Conservation (phyloP, 2,329 filamentous ascomycete species). For the Parasarocladium wereldwijsianum region DNA sequence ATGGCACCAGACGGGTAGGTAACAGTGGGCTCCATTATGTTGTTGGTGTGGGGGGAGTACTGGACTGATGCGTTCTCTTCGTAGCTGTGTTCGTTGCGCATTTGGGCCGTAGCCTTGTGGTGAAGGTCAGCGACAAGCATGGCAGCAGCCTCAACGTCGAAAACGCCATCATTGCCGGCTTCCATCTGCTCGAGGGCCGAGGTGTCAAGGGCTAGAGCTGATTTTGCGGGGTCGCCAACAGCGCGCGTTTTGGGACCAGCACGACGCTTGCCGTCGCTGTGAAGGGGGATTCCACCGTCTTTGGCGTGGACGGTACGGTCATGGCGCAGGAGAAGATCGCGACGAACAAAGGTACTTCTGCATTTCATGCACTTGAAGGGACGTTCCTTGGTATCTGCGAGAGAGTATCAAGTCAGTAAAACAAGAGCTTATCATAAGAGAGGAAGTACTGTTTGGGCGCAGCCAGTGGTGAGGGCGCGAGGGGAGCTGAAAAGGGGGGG, state of each 20-base stretch:
- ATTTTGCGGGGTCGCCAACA: slow-evolving; percentile 54
- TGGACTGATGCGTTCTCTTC: slow-evolving; percentile 47
- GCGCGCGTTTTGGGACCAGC: slow-evolving; percentile 53
- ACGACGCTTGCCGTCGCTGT: slow-evolving; percentile 86
- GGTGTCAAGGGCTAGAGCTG: slow-evolving; percentile 65
- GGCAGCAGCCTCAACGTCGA: slow-evolving; percentile 92
- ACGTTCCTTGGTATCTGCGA: slow-evolving; percentile 86
- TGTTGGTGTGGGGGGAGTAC: slow-evolving; percentile 56
- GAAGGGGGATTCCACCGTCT: slow-evolving; percentile 84
- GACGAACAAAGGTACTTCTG: slow-evolving; percentile 92
- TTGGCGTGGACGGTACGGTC: slow-evolving; percentile 98
- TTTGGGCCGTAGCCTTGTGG: slow-evolving; percentile 74
- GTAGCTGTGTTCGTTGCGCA: slow-evolving; percentile 42
- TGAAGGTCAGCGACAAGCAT: slow-evolving; percentile 98
- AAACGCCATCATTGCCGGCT: slow-evolving; percentile 75
- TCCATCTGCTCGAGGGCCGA: slow-evolving; percentile 86
- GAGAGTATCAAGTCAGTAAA: too few relatives aligned
- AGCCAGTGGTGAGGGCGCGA: too few relatives aligned
- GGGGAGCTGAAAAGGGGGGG: slow-evolving; percentile 5
- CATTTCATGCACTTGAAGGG: slow-evolving; percentile 99
- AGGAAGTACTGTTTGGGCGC: too few relatives aligned
- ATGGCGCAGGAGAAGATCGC: slow-evolving; percentile 89
- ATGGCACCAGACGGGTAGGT: slow-evolving; percentile 67
- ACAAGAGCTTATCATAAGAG: too few relatives aligned
- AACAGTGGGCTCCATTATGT: slow-evolving; percentile 63